Evolutionary conservation across 257 asterid genomes (phyloP).

Genomic region (Linderniella brevidens): DNA sequence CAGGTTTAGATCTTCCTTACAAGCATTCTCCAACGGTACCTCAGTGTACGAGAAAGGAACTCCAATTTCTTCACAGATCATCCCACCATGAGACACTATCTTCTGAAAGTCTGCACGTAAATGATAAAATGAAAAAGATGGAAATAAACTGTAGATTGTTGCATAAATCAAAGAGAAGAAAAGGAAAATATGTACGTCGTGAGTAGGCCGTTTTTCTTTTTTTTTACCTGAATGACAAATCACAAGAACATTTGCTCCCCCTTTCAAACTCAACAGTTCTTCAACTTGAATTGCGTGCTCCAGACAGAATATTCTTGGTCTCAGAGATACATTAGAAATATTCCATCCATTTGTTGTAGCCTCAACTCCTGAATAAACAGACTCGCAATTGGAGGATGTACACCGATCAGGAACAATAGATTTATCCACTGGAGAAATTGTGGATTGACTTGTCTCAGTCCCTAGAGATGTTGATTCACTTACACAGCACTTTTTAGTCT

Average conservation of each 20-base stretch:
- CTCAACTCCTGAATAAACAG: slow-evolving; percentile 18
- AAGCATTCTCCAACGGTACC: slow-evolving; percentile 37
- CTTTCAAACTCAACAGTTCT: slow-evolving; percentile 40
- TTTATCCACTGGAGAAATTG: too few species aligned
- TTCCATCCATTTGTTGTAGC: slow-evolving; percentile 29
- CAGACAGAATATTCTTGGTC: slow-evolving; percentile 78
- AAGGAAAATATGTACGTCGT: too few species aligned
- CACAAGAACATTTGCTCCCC: slow-evolving; percentile 82
- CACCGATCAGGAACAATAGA: slow-evolving; percentile 14
- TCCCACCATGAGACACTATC: slow-evolving; percentile 64
- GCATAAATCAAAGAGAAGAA: background rate
- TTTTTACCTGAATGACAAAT: slow-evolving; percentile 99
- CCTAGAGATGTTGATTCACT: too few species aligned
- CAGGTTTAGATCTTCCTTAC: slow-evolving; percentile 50
- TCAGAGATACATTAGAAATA: slow-evolving; percentile 20
- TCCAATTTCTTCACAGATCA: slow-evolving; percentile 57
- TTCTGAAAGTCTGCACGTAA: slow-evolving; percentile 60
- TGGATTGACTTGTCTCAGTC: too few species aligned
- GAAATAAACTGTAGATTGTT: too few species aligned
- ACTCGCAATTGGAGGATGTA: slow-evolving; percentile 10
- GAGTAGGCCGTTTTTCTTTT: too few species aligned
- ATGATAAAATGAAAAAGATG: slow-evolving; percentile 9
- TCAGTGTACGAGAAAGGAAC: slow-evolving; percentile 41
- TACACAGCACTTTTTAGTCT: too few species aligned
- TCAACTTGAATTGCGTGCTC: slow-evolving; percentile 90